Evolutionary conservation across 495 filamentous ascomycete genomes (phyloP), one percentile per base, ranked within the genome.

Genomic region (Niebla homalea): DNA sequence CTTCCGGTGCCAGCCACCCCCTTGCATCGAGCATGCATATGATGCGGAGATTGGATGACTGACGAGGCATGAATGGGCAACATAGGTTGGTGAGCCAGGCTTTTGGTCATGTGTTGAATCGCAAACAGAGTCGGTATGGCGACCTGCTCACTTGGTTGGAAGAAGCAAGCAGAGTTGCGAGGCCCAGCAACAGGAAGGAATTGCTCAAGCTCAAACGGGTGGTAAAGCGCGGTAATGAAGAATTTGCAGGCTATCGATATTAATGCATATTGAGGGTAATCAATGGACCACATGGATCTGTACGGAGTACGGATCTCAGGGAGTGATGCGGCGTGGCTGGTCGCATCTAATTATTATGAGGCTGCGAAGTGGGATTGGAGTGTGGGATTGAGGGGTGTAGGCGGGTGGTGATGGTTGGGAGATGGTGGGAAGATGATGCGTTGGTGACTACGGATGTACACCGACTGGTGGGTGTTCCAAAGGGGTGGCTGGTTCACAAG

Each of bases 111-210:
- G 77, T 87, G 5, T 54, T 94, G 40, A 59, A 56, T 2, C 77
- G 72, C 50, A 87, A 83, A 58, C 87, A 92, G 65, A 79, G 78
- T 25, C 75, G 67, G 10, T 90, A 85, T 59, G 53, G 55, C 4
- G 61, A 65, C 12, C 70, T 82, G 5, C 56, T 92, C 36, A 49
- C 53, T 11, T 92, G 87, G 84, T 59, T 90, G 41, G 70, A 76
- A 19, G 57, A 26, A 16, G 54, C 41, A 4, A 48, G 57, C 43
- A 22, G 14, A 26, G 48, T 54, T 12, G 51, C 46, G 22, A 48
- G 20, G 41, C 38, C 40, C 4, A 11, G 10, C 21, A 18, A 19
- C 2, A 7, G 29, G 29, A 57, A 52, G 40, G 56, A 58, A 37
- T 32, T 39, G 42, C 26, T 62, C 41, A 57, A 43, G 46, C 59